phyloP scores from a whole-genome alignment of 1,284 basidiomycete species.

The Microbotryomycetes sp. region DNA sequence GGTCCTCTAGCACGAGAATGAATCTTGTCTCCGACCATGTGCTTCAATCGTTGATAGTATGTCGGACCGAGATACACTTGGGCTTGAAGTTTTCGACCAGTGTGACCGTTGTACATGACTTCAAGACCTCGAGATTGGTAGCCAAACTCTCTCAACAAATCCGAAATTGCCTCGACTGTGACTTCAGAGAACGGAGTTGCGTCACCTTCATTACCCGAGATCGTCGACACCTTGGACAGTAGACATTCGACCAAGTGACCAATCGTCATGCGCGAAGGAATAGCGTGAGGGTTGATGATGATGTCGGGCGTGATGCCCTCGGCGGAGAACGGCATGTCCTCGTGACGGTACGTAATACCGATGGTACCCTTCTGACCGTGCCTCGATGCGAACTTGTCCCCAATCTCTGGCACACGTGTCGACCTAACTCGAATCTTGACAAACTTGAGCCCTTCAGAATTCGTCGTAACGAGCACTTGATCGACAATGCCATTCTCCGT shows the following conservation, averaged over 20 bases:
- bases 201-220: conserved; percentile 94
- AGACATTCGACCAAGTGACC: conserved; percentile 99
- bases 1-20: conserved; percentile 96
- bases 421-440: conserved; percentile 96
- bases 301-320: conserved; percentile 95
- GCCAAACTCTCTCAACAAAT: conserved; percentile 69
- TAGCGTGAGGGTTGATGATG: conserved; percentile 98
- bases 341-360: conserved; percentile 97
- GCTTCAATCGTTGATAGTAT: conserved; percentile 98
- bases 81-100: conserved; percentile 91
- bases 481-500: conserved; percentile 98
- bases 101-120: conserved; percentile 98
- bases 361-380: conserved; percentile 99
- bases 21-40: conserved; percentile 99
- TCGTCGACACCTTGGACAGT: conserved; percentile 89
- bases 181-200: conserved; percentile 98
- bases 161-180: conserved; percentile 90
- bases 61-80: conserved; percentile 98
- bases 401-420: conserved; percentile 92
- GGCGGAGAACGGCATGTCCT: conserved; percentile 98
- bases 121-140: conserved; percentile 93
- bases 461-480: conserved; percentile 94
- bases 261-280: conserved; percentile 99
- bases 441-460: conserved; percentile 92
- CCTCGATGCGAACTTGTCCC: conserved; percentile 98